phyloP scores from a whole-genome alignment of 2,329 filamentous ascomycete genomes.

The Alternaria solani region DNA sequence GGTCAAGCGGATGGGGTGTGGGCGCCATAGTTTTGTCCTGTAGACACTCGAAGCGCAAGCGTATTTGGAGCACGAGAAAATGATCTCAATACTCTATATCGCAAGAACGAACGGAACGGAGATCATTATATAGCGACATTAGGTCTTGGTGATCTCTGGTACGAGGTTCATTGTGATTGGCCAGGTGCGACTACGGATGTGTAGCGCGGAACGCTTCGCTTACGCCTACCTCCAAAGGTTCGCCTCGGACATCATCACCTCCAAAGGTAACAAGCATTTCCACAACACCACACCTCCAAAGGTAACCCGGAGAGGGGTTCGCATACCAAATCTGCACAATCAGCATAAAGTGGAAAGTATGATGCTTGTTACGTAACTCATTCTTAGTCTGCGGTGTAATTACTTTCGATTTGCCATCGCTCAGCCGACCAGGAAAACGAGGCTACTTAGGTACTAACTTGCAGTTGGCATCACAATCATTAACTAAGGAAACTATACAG shows the following conservation, averaged over 20 bases:
- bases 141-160: not conserved
- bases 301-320: not conserved
- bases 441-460: not conserved
- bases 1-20: constrained; percentile 16
- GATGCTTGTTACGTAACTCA: not conserved
- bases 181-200: not conserved
- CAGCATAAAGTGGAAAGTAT: not conserved
- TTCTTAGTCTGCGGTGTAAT: not conserved
- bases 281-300: not conserved
- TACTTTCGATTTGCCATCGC: not conserved
- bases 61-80: not conserved
- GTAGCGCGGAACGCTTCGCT: not conserved
- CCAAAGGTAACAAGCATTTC: not conserved
- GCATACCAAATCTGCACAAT: not conserved
- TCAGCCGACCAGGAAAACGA: not conserved
- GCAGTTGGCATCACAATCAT: not conserved
- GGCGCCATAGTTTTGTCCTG: not conserved
- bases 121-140: not conserved
- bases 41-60: not conserved
- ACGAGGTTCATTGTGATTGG: not conserved
- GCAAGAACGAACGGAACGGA: not conserved
- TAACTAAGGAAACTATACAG: not conserved
- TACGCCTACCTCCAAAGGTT: not conserved
- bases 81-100: not conserved
- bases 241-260: not conserved